Percentiles rank a stretch among this genome's conserved stretches.
Conservation (phyloP, 2,329 filamentous ascomycete species). For the Pyrenochaeta sp. region DNA sequence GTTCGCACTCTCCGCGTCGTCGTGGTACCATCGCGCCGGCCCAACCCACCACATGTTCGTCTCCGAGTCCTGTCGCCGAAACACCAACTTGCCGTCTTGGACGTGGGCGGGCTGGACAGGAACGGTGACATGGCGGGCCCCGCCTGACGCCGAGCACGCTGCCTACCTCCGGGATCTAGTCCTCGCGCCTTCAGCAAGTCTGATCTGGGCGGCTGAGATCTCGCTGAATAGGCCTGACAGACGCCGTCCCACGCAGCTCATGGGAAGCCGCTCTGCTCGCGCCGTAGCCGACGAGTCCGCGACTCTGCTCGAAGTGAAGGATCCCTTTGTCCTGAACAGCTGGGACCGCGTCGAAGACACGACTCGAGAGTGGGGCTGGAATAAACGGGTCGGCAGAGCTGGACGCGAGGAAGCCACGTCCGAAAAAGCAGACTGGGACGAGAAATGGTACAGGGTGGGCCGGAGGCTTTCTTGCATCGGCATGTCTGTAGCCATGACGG, state of each 20-base stretch:
- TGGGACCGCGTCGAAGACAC: slow-evolving; percentile 4
- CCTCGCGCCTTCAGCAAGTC: slow-evolving; percentile 1
- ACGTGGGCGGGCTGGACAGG: slow-evolving; percentile 23
- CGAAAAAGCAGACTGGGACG: slow-evolving; percentile 3
- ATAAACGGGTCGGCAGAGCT: slow-evolving; percentile 3
- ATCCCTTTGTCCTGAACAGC: slow-evolving; percentile 4
- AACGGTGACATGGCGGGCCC: slow-evolving; percentile 17
- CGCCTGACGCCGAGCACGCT: slow-evolving; percentile 12
- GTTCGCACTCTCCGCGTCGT: slow-evolving; percentile 14
- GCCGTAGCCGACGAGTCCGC: background rate
- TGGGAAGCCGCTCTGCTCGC: slow-evolving; percentile 1
- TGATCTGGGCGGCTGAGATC: slow-evolving; percentile 17
- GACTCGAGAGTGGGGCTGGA: slow-evolving; percentile 7
- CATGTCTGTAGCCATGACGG: slow-evolving; percentile 11
- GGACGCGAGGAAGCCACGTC: slow-evolving; percentile 6
- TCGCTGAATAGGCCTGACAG: slow-evolving; percentile 3
- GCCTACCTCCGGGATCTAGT: slow-evolving; percentile 15
- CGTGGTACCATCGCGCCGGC: slow-evolving; percentile 14
- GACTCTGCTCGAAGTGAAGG: slow-evolving; percentile 2
- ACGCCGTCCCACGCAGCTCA: slow-evolving; percentile 1
- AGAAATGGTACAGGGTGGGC: slow-evolving; percentile 12
- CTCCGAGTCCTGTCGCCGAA: slow-evolving; percentile 8
- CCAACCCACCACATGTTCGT: slow-evolving; percentile 11
- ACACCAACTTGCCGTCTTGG: slow-evolving; percentile 7
- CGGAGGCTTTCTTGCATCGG: slow-evolving; percentile 8